Evolutionary conservation across 257 asterid genomes (phyloP), one percentile per base, ranked within the genome.

Genomic region (Orobanche coerulescens): DNA sequence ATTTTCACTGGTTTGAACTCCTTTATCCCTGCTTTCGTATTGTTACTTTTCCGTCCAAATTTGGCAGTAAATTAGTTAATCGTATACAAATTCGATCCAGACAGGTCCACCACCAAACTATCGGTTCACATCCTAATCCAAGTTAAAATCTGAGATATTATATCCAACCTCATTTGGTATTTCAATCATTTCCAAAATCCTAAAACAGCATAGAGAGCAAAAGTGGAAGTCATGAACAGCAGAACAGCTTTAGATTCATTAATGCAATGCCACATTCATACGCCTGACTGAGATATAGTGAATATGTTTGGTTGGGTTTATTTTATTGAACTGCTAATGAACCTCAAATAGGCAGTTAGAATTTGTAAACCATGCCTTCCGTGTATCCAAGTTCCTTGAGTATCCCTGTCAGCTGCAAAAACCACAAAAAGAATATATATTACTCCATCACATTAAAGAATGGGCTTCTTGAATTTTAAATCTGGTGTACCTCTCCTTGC

Each of bases 291-390:
- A 6, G 36, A 6, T 34, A 6, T 61, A 44, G 25, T 62, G 39
- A 25, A 58, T 58, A 36, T 19, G 49, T 47, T 49, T 15, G 39
- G 57, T 58, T 44, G 44, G 11, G 13, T 36, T 36, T 11, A 12
- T 2, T 64, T 69, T 70, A 65, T 76, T 66, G 19, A 37, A 65
- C 39, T 31, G 66, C 63, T 14, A 4, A 40, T 14, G 47, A 58
- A 53, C 52, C 58, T 43, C 55, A 61, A 65, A 61, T 39, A 60
- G 48, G 60, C 34, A 52, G 11, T 71, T 65, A 90, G 73, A 86
- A 90, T 81, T 90, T 90, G 86, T 84, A 90, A 53, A 86, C 94
- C 97, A 90, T 86, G 70, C 71, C 75, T 70, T 81, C 94, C 2
- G 84, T 82, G 72, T 77, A 90, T 30, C 95, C 95, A 26, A 79